Conservation (phyloP, 108 stramenopile genomes). For the Cylindrotheca fusiformis region DNA sequence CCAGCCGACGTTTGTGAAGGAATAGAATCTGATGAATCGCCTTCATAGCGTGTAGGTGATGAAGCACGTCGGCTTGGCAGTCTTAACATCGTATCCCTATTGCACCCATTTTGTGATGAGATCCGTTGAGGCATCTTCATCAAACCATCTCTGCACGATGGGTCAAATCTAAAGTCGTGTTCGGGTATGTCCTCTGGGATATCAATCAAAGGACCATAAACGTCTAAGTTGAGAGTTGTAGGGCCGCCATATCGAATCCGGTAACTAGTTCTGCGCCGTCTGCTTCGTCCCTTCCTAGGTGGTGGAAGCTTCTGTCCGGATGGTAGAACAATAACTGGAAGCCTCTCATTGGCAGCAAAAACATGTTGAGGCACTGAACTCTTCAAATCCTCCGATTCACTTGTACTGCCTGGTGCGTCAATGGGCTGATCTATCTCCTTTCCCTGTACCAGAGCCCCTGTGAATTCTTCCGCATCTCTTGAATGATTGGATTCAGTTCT, state of each 20-base stretch:
- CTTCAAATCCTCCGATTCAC: background rate
- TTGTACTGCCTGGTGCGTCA: background rate
- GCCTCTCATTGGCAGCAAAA: background rate
- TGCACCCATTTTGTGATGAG: too few relatives aligned
- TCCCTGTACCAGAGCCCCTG: background rate
- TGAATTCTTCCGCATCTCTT: background rate
- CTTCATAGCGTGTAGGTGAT: too few relatives aligned
- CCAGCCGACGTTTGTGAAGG: background rate
- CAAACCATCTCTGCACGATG: background rate
- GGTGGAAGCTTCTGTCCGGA: background rate
- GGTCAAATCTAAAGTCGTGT: background rate
- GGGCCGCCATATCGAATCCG: slow-evolving; percentile 22
- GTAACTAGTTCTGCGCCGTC: slow-evolving; percentile 6
- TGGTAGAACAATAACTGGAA: background rate
- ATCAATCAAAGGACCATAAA: background rate
- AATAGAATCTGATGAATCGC: too few relatives aligned
- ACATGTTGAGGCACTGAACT: background rate
- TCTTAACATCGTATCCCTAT: too few relatives aligned
- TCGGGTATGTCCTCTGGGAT: background rate
- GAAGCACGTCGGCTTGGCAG: too few relatives aligned
- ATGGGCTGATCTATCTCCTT: background rate
- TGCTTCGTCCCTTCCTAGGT: background rate
- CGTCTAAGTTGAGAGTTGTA: slow-evolving; percentile 3
- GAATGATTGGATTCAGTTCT: too few relatives aligned
- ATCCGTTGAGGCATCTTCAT: background rate